These are phyloP conservation scores for Patellifolia procumbens DNA, from an alignment of 179 eudicot species.

Conservation along the genomic window DNA sequence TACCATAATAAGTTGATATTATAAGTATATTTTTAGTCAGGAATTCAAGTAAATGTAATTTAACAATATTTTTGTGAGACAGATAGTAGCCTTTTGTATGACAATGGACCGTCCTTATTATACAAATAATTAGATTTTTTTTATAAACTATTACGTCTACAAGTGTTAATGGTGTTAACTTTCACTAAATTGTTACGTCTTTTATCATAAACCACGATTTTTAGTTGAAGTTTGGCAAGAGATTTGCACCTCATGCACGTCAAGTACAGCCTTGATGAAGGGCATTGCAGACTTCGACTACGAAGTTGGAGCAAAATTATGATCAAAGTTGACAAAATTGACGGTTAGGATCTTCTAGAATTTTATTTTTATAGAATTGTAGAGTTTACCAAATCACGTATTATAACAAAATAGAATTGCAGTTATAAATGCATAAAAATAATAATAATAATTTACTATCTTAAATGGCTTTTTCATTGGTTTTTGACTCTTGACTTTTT, in stretches of 20 bases:
- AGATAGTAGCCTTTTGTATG: neutral
- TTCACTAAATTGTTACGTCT: neutral
- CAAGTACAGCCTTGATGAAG: too few relatives aligned
- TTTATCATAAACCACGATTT: neutral
- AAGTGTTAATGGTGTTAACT: neutral
- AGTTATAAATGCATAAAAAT: too few relatives aligned
- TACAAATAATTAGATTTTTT: neutral
- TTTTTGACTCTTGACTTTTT: too few relatives aligned
- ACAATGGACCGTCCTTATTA: neutral
- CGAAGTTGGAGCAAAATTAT: too few relatives aligned
- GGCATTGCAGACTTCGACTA: too few relatives aligned
- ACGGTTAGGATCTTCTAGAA: too few relatives aligned
- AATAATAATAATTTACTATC: too few relatives aligned
- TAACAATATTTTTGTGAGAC: constrained; percentile 11
- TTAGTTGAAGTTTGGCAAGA: neutral
- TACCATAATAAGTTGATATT: constrained; percentile 16
- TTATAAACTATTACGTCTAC: neutral
- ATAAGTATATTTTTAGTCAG: constrained; percentile 15
- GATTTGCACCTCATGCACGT: neutral
- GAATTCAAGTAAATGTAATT: neutral
- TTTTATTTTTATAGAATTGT: too few relatives aligned
- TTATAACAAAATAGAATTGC: too few relatives aligned
- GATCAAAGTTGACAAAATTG: too few relatives aligned
- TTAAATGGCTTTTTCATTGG: too few relatives aligned
- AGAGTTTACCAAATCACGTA: too few relatives aligned